These are phyloP conservation scores for Lojkania enalia DNA, from an alignment of 2,329 filamentous ascomycete genomes.

Conservation along the genomic window DNA sequence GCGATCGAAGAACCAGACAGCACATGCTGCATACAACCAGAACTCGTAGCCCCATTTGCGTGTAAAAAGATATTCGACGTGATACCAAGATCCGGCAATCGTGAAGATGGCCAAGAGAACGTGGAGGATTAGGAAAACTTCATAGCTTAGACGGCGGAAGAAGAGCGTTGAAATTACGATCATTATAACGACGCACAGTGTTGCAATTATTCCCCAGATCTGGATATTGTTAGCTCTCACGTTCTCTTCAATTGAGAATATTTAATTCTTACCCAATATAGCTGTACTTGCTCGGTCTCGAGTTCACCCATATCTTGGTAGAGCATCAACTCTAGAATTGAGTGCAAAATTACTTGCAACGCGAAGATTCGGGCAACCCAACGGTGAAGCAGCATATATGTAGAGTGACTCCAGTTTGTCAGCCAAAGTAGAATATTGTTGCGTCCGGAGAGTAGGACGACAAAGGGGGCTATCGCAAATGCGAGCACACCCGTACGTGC, in stretches of 20 bases:
- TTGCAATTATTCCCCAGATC: slow-evolving; percentile 47
- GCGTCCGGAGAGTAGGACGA: slow-evolving; percentile 41
- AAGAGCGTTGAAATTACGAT: slow-evolving; percentile 29
- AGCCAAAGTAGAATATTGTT: slow-evolving; percentile 47
- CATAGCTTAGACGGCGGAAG: slow-evolving; percentile 36
- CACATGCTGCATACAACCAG: slow-evolving; percentile 52
- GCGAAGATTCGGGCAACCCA: slow-evolving; percentile 31
- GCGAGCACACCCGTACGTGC: slow-evolving; percentile 37
- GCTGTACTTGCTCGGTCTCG: slow-evolving; percentile 18
- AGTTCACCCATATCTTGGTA: slow-evolving; percentile 24
- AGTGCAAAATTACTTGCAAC: slow-evolving; percentile 28
- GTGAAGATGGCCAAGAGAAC: slow-evolving; percentile 37
- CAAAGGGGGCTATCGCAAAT: slow-evolving; percentile 33
- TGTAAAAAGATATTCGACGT: slow-evolving; percentile 37
- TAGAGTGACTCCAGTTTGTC: slow-evolving; percentile 45
- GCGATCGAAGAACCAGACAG: slow-evolving; percentile 54
- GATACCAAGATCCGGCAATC: slow-evolving; percentile 42
- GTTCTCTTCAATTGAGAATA: no score
- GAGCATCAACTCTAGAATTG: slow-evolving; percentile 16
- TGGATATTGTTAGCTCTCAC: no score
- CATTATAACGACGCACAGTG: slow-evolving; percentile 31
- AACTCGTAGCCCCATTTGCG: slow-evolving; percentile 47
- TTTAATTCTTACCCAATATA: no score
- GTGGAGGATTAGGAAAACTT: slow-evolving; percentile 42
- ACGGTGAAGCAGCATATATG: slow-evolving; percentile 44